These are phyloP conservation scores for Neofusicoccum ribis DNA, from an alignment of 2,329 filamentous ascomycete genomes.

Conservation along the genomic window DNA sequence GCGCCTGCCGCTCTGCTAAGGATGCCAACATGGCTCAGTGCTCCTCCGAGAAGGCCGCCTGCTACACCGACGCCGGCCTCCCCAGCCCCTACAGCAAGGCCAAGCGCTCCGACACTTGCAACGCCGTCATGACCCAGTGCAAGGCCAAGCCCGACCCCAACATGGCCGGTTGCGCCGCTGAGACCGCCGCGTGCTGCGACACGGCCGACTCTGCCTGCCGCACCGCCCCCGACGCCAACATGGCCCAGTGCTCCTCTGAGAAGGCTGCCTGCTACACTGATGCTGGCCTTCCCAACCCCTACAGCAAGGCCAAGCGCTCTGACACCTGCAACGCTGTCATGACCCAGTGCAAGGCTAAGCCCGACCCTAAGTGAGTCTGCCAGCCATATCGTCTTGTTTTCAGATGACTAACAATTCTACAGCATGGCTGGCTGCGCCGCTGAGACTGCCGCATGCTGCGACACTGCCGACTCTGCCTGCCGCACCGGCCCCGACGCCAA, in stretches of 20 bases:
- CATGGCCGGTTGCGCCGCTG: background rate
- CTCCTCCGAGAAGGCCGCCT: background rate
- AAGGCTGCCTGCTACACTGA: background rate
- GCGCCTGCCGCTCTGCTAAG: background rate
- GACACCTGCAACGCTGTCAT: background rate
- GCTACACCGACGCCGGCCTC: background rate
- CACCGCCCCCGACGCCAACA: background rate
- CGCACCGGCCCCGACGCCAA: background rate
- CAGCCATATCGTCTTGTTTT: no score
- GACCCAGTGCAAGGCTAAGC: background rate
- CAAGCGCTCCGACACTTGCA: background rate
- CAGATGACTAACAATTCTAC: no score
- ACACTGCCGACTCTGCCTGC: background rate
- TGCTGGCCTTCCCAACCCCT: conserved; percentile 5
- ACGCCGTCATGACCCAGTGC: background rate
- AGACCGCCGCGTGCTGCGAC: background rate
- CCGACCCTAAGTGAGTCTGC: background rate
- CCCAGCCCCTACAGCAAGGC: conserved; percentile 4
- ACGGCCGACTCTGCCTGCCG: background rate
- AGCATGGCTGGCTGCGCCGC: background rate
- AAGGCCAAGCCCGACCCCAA: background rate
- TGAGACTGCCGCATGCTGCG: background rate
- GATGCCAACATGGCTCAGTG: background rate
- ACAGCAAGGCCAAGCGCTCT: background rate
- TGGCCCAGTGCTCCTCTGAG: background rate